A percentile compares a stretch with the other conserved stretches of the same genome.
These are phyloP conservation scores for Rosa multiflora DNA, from an alignment of 306 rosid genomes.

Conservation along the genomic window DNA sequence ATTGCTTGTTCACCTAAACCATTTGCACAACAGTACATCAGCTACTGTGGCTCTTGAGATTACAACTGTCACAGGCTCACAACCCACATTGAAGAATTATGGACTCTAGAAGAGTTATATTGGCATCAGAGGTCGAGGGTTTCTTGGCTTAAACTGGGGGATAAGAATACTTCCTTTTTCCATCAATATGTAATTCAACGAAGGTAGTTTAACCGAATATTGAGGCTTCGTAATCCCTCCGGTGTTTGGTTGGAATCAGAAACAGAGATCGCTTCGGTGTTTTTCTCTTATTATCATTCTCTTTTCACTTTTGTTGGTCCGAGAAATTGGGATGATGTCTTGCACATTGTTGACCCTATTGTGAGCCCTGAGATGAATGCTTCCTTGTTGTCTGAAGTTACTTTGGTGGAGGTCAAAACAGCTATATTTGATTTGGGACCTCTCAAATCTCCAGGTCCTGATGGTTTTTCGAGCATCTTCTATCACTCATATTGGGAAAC, in stretches of 20 bases:
- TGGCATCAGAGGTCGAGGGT: neutral
- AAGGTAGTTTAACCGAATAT: neutral
- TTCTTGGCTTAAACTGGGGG: neutral
- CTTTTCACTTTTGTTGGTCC: neutral
- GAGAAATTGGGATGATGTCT: accelerated
- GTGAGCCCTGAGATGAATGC: neutral
- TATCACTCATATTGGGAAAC: neutral
- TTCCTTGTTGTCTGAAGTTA: accelerated
- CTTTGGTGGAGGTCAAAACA: neutral
- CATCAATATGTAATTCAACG: neutral
- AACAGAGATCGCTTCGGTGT: too few species aligned
- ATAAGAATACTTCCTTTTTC: neutral
- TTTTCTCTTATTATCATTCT: neutral
- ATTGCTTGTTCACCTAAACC: too few species aligned
- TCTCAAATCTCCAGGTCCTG: neutral
- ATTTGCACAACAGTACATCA: too few species aligned
- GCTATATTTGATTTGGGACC: neutral
- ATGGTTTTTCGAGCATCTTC: neutral
- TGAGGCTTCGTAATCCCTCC: accelerated
- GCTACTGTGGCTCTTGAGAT: too few species aligned
- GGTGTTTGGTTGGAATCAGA: neutral
- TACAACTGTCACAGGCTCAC: too few species aligned
- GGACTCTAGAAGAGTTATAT: neutral
- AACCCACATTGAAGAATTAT: too few species aligned
- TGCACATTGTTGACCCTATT: neutral